Conservation (phyloP, 2,329 filamentous ascomycete species). For the Ophiosphaerella herpotricha region DNA sequence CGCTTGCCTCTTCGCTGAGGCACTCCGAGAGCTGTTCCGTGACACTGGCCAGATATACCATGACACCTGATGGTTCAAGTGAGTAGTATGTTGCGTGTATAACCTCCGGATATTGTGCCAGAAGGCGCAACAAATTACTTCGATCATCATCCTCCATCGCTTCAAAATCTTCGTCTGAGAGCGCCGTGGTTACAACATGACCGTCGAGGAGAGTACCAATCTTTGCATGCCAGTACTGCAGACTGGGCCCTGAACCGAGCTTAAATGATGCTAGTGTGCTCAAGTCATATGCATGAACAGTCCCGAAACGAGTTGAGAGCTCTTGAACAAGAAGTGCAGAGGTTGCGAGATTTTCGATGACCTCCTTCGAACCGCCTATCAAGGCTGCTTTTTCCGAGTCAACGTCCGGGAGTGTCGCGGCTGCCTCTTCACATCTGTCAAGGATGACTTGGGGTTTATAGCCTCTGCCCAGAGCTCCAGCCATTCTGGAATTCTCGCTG, state of each 20-base stretch:
- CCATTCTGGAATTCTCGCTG: constrained; percentile 62
- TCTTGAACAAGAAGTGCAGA: constrained; percentile 36
- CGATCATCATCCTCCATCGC: constrained; percentile 28
- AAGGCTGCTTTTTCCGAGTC: constrained; percentile 24
- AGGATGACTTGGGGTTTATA: constrained; percentile 71
- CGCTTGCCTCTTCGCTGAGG: constrained; percentile 20
- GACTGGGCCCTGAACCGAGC: constrained; percentile 30
- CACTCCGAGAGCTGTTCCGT: constrained; percentile 30
- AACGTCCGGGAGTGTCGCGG: constrained; percentile 15
- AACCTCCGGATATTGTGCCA: constrained; percentile 40
- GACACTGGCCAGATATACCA: constrained; percentile 33
- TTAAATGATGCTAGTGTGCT: constrained; percentile 33
- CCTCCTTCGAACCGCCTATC: constrained; percentile 19
- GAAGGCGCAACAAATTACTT: constrained; percentile 30
- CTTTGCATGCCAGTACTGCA: constrained; percentile 39
- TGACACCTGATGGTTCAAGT: constrained; percentile 33
- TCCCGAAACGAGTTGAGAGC: constrained; percentile 25
- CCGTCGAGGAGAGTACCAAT: constrained; percentile 21
- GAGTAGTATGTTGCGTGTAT: constrained; percentile 28
- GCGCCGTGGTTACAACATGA: constrained; percentile 8
- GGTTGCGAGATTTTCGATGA: constrained; percentile 18
- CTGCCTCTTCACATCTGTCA: constrained; percentile 42
- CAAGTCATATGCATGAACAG: constrained; percentile 32
- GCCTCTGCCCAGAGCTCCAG: constrained; percentile 61
- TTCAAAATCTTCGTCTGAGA: constrained; percentile 30